Base-by-base conservation (phyloP, 1,284 basidiomycete genomes). In the Fomitopsis betulina region DNA sequence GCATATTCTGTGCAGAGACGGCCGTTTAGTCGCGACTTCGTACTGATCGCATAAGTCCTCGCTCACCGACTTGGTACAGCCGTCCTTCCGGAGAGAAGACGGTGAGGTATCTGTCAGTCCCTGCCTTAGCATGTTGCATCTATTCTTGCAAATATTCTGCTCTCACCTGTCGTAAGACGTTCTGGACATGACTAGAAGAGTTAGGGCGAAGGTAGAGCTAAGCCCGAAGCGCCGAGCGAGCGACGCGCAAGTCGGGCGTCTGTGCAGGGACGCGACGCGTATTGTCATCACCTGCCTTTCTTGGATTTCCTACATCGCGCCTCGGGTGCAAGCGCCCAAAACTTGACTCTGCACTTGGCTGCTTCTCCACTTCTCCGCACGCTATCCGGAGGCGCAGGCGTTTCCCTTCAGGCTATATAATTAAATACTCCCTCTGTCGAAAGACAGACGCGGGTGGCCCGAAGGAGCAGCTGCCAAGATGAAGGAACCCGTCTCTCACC, bases 11-110 rank as follows among this genome's bases (percentile, higher is more conserved):
- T 8, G 40, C 43, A 60, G 21, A 32, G 39, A 40, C 23, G 32
- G 42, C 1, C 33, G n/a, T n/a, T 35, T 19, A 27, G 50, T 45
- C 37, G 32, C 5, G 25, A 47, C 32, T 1, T 30, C 13, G 33
- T 19, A 13, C n/a, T 19, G 23, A 47, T 27, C 6, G 9, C 6
- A 7, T 5, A 30, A 15, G 13, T 8, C 5, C 25, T 47, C 35
- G 83, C 93, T 67, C 68, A 94, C 95, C 95, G 73, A 98, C 94
- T 94, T 98, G 96, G 73, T 97, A 98, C 62, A 96, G 76, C 64
- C 94, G 89, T 53, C 94, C 94, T 77, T 96, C 94, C 2, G 94
- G 94, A 6, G 94, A 96, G 79, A 96, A 96, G 64, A 96, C 93
- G 43, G 94, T 96, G 53, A 96, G 84, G 74, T 90, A 93, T 80